These are phyloP conservation scores for Mortierella sp. DNA, from an alignment of 371 early-diverging fungal genomes.

Conservation along the genomic window DNA sequence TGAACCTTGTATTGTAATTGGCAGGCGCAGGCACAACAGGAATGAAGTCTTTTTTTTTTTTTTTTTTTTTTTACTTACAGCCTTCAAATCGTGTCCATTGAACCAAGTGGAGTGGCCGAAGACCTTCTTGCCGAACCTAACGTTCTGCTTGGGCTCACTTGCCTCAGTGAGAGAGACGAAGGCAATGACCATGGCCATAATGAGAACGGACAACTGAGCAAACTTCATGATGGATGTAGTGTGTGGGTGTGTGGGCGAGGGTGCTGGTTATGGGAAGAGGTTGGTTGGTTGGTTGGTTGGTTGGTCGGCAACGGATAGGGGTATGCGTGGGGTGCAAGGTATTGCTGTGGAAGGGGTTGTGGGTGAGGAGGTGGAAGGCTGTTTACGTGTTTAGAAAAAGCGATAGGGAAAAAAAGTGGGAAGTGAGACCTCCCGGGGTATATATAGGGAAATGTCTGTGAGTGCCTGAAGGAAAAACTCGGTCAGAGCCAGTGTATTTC, in stretches of 20 bases:
- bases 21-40: not conserved
- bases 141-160: conserved; percentile 17
- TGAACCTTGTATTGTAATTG: not conserved
- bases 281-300: not conserved
- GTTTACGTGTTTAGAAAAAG: conserved; percentile 30
- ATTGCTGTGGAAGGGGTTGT: conserved; percentile 42
- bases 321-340: conserved; percentile 16
- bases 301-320: not conserved
- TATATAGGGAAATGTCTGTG: not conserved
- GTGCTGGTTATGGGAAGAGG: not conserved
- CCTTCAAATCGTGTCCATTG: conserved; percentile 42
- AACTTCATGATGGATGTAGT: conserved; percentile 44
- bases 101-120: conserved; percentile 50
- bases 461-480: not conserved
- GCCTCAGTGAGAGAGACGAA: conserved; percentile 37
- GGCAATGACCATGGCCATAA: conserved; percentile 33
- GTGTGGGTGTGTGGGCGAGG: not conserved
- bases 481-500: not conserved
- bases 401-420: conserved; percentile 25
- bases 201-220: conserved; percentile 31
- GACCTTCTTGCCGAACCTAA: conserved; percentile 20
- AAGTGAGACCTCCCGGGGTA: not conserved
- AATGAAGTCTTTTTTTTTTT: not conserved
- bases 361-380: conserved; percentile 35
- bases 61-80: conserved; percentile 22